Evolutionary conservation across 2,329 filamentous ascomycete genomes (phyloP).

Genomic region (Colletotrichum karsti): DNA sequence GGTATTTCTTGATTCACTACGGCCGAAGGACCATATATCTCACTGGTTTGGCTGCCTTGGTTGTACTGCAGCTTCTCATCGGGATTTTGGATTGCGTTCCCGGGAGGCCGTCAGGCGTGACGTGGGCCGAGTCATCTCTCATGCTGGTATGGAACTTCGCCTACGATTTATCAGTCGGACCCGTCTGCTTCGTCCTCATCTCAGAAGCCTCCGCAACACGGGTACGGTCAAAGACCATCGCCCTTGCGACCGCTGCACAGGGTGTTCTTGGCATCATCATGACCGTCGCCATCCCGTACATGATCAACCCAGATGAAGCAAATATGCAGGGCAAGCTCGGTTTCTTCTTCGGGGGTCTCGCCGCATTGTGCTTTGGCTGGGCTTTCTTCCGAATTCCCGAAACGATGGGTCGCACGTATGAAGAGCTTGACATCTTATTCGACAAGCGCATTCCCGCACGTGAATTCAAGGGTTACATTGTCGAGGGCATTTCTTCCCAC

Average conservation of each 20-base stretch:
- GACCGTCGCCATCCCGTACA: conserved; percentile 38
- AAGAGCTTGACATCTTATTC: conserved; percentile 40
- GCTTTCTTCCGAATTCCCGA: conserved; percentile 36
- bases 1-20: conserved; percentile 49
- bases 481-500: background rate
- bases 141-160: conserved; percentile 51
- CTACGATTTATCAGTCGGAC: conserved; percentile 48
- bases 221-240: conserved; percentile 53
- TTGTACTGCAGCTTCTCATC: conserved; percentile 49
- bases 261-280: conserved; percentile 46
- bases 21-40: conserved; percentile 54
- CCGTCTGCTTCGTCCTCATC: conserved; percentile 55
- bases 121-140: conserved; percentile 58
- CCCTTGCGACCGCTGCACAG: conserved; percentile 51
- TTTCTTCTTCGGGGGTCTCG: conserved; percentile 33
- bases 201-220: conserved; percentile 58
- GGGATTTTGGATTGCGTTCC: conserved; percentile 56
- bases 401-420: conserved; percentile 35
- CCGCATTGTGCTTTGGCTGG: conserved; percentile 33
- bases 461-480: conserved; percentile 48
- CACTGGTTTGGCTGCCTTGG: conserved; percentile 46
- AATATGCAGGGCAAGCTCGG: conserved; percentile 45
- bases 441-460: conserved; percentile 39
- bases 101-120: conserved; percentile 44
- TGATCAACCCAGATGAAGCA: conserved; percentile 38